Evolutionary conservation across 2,329 filamentous ascomycete species (phyloP), one percentile per base, ranked within the genome.

Genomic region (Blastomyces silverae): DNA sequence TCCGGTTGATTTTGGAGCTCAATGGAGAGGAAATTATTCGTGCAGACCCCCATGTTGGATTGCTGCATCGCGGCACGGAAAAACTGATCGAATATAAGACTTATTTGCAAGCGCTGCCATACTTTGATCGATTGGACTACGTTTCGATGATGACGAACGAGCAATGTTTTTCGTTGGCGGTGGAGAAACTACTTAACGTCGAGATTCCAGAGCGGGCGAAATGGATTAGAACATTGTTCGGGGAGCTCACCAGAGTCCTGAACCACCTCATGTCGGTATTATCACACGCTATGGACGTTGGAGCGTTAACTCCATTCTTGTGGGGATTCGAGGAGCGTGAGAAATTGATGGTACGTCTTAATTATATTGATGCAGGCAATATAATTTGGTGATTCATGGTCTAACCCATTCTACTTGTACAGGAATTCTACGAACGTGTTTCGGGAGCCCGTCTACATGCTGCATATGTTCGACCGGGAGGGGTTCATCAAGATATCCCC

Each of bases 131-230:
- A 72, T 84, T 99, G 78, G 94, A 99, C 80, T 99, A 99, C 79
- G 92, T 97, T 72, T 97, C 92, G 74, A 99, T 99, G 95, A 99
- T 99, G 94, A 99, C 94, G 74, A 99, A 99, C 80, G 94, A 99
- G 84, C 94, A 99, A 81, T 96, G 92, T 76, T 99, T 91, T 80
- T 87, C 92, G 48, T 85, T 99, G 70, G 94, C 92, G 25, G 93
- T 97, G 64, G 94, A 99, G 85, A 99, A 99, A 84, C 85, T 99
- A 67, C 83, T 99, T 73, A 99, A 99, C 79, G 84, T 99, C 70
- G 95, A 99, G 77, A 90, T 99, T 69, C 94, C 94, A 31, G 89
- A 94, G 69, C 85, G 94, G 74, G 94, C 94, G 72, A 97, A 99
- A 83, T 99, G 88, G 83, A 99, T 99, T 76, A 87, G 94, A 70